phyloP scores from a whole-genome alignment of 192 early-diverging fungal species.

The Backusella westeae region DNA sequence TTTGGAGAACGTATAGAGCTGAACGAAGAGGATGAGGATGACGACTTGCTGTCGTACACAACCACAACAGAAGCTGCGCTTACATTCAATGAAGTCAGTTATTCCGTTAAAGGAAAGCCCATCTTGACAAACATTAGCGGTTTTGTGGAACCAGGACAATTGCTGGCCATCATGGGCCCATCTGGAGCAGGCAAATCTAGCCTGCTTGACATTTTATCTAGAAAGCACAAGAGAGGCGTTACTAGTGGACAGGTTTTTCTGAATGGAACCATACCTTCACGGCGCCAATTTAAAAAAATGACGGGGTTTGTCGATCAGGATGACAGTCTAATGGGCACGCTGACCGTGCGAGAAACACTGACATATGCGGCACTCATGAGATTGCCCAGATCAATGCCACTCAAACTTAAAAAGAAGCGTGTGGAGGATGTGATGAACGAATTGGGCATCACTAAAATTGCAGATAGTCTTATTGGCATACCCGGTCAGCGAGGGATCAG shows the following conservation, averaged over 20 bases:
- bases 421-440: conserved; percentile 53
- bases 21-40: not conserved
- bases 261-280: conserved; percentile 46
- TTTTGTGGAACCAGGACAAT: conserved; percentile 66
- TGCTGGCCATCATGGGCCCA: conserved; percentile 90
- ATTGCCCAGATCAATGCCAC: conserved; percentile 53
- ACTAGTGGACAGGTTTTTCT: conserved; percentile 39
- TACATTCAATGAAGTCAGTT: conserved; percentile 23
- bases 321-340: conserved; percentile 79
- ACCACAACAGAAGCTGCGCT: not conserved
- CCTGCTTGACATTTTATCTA: conserved; percentile 50
- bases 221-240: conserved; percentile 32
- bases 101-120: conserved; percentile 42
- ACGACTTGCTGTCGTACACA: not conserved
- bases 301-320: conserved; percentile 89
- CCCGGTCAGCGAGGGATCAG: conserved; percentile 63
- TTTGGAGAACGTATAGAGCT: conserved; percentile 18
- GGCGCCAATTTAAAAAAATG: conserved; percentile 49
- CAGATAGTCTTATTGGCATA: conserved; percentile 52
- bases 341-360: conserved; percentile 91
- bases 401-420: conserved; percentile 44
- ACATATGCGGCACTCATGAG: conserved; percentile 75
- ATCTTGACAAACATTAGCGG: conserved; percentile 74
- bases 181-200: conserved; percentile 92
- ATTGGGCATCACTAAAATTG: conserved; percentile 56